Percentiles rank a stretch among this genome's conserved stretches.
These are phyloP conservation scores for Sporothrix luriei DNA, from an alignment of 2,329 filamentous ascomycete genomes.

Conservation along the genomic window DNA sequence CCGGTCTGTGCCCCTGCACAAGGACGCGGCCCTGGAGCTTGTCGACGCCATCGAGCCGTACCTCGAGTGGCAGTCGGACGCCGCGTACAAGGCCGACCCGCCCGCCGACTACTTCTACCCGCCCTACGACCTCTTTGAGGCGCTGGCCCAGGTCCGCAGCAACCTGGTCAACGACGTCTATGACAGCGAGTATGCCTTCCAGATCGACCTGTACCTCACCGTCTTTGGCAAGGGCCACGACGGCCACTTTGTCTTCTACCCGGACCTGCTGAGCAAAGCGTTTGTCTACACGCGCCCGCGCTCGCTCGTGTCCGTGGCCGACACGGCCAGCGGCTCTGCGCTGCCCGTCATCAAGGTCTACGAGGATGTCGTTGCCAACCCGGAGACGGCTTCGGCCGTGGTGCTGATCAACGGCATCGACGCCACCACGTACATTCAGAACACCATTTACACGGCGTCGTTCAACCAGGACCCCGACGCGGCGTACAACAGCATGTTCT, in stretches of 20 bases:
- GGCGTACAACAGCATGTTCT: slow-evolving; percentile 48
- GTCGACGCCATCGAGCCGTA: slow-evolving; percentile 48
- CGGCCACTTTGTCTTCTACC: slow-evolving; percentile 48
- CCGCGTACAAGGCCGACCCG: slow-evolving; percentile 46
- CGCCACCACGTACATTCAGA: slow-evolving; percentile 46
- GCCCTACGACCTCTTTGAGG: slow-evolving; percentile 46
- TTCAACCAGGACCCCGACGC: slow-evolving; percentile 42
- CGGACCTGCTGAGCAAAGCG: slow-evolving; percentile 46
- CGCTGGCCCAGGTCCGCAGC: slow-evolving; percentile 42
- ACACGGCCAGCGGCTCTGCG: slow-evolving; percentile 39
- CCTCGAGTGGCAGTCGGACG: slow-evolving; percentile 48
- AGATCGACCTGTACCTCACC: slow-evolving; percentile 46
- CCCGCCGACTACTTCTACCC: slow-evolving; percentile 46
- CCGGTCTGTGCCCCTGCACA: slow-evolving; percentile 47
- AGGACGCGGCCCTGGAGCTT: slow-evolving; percentile 46
- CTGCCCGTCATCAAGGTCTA: slow-evolving; percentile 56
- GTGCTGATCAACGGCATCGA: slow-evolving; percentile 41
- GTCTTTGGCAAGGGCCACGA: slow-evolving; percentile 48
- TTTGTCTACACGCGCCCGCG: slow-evolving; percentile 45
- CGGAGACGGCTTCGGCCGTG: slow-evolving; percentile 36
- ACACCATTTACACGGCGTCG: slow-evolving; percentile 46
- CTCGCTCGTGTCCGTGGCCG: slow-evolving; percentile 49
- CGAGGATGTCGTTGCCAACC: slow-evolving; percentile 34
- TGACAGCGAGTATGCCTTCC: slow-evolving; percentile 48
- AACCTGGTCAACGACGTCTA: slow-evolving; percentile 45